Evolutionary conservation across 768 basidiomycete genomes (phyloP), one percentile per base, ranked within the genome.

Genomic region (Kwoniella sp.): DNA sequence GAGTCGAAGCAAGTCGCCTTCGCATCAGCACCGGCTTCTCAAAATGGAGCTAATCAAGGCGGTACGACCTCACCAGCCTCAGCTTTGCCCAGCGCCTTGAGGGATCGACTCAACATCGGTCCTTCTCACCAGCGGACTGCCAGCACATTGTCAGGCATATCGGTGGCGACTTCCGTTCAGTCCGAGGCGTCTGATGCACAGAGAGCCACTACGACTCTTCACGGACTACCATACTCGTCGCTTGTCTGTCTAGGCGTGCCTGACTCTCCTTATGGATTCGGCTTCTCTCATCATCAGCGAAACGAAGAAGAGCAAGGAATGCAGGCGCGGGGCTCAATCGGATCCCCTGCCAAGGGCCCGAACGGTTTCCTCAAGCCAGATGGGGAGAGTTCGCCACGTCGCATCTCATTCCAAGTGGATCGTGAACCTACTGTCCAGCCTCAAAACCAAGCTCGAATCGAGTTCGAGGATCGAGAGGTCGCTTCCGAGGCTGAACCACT

Each of bases 301-400:
- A 41, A 37, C 13, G 58, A 89, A 0, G 92, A 93, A 57, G 89
- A 91, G 11, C 89, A 90, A 20, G 92, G 91, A 2, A 83, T 92
- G 4, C 93, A 92, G 78, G 90, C 90, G n/a, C 90, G 90, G 0
- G 90, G 90, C 4, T 90, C 89, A 1, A 83, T 92, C 25, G 86
- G 87, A 82, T 48, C 54, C 89, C 7, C 89, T 28, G 85, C 91
- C 29, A 86, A 88, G 17, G 66, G 61, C 1, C 23, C 55, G 4
- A 58, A 53, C 25, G 54, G 57, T 26, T 53, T 59, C 20, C 51
- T 68, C 26, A 63, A 55, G 41, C 37, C 61, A 4, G 47, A 56
- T 17, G 50, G 57, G 11, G 59, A 54, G 1, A 61, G 52, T 11
- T 67, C 66, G n/a, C 55, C 60, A 15, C 37, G 52, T 31, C n/a